Percentiles rank a stretch among this genome's conserved stretches.
phyloP scores from a whole-genome alignment of 108 stramenopile genomes.

The Mediolabrus comicus region DNA sequence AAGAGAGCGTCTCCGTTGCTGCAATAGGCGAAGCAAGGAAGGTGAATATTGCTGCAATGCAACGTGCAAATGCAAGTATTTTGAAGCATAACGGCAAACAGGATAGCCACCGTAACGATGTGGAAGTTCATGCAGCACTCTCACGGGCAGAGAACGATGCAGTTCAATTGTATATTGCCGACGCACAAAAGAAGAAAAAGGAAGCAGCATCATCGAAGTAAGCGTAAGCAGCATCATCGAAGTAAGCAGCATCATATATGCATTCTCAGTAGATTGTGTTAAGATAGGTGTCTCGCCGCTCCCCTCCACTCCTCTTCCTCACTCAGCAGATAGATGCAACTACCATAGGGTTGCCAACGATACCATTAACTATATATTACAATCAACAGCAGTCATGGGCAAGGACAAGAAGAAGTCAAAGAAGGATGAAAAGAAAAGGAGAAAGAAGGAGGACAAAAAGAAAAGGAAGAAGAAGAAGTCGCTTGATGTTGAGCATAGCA shows the following conservation, averaged over 20 bases:
- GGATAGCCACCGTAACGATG: neutral
- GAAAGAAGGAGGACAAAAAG: neutral
- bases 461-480: neutral
- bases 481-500: neutral
- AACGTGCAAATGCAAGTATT: neutral
- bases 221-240: too few species aligned
- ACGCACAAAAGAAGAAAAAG: neutral
- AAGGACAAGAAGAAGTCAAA: conserved; percentile 3
- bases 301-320: too few species aligned
- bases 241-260: too few species aligned
- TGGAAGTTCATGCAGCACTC: neutral
- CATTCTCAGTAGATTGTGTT: too few species aligned
- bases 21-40: neutral
- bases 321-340: too few species aligned
- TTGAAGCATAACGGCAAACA: neutral
- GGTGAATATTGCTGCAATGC: neutral
- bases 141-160: conserved; percentile 14
- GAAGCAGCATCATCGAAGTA: too few species aligned
- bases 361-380: too few species aligned
- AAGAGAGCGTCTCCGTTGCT: neutral
- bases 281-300: too few species aligned
- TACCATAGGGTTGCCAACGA: too few species aligned
- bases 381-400: conserved; percentile 5
- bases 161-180: neutral
- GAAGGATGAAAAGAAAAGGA: conserved; percentile 6